Evolutionary conservation across 139 green algal genomes (phyloP), one percentile per base, ranked within the genome.

Genomic region (Picochlorum sp.): DNA sequence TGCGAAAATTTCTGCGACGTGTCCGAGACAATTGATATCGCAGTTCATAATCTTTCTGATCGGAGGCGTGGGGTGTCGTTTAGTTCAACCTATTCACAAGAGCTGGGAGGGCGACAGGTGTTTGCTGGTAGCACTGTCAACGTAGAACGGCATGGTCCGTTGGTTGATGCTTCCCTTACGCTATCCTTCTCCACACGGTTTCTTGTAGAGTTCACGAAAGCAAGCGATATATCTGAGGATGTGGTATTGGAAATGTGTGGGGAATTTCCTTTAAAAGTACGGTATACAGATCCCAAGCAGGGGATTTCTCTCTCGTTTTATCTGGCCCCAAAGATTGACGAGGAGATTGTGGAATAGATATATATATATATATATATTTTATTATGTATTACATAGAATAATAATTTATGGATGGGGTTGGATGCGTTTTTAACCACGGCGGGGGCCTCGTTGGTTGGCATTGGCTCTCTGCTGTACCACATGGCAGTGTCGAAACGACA

Each of bases 181-280:
- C 85, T 97, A 13, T 95, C 89, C 16, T 99, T 99, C 77, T 91
- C 93, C 8, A 76, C 97, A 47, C 86, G 93, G 28, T 99, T 98
- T 85, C 80, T 99, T 45, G 96, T 92, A 78, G 91, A 82, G 54
- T 99, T 99, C 71, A 86, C 88, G 65, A 98, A 98, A 55, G 70
- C 71, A 44, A 83, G 81, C 10, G 60, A 76, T 23, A 71, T 90
- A 21, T 71, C 71, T 4, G 31, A 56, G 3, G 66, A 77, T 20
- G 89, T 95, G 20, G 85, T 82, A 59, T 70, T 98, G 3, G 81
- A 68, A 34, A 83, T 98, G 63, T 86, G 77, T 30, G 91, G 90
- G 72, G 87, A 98, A 58, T 82, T 97, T 56, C 92, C 92, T 4
- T 72, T 95, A 38, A 91, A 91, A 52, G 83, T 95, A 74, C 97